These are phyloP conservation scores for Oleoguttula mirabilis DNA, from an alignment of 495 filamentous ascomycete species.

Conservation along the genomic window DNA sequence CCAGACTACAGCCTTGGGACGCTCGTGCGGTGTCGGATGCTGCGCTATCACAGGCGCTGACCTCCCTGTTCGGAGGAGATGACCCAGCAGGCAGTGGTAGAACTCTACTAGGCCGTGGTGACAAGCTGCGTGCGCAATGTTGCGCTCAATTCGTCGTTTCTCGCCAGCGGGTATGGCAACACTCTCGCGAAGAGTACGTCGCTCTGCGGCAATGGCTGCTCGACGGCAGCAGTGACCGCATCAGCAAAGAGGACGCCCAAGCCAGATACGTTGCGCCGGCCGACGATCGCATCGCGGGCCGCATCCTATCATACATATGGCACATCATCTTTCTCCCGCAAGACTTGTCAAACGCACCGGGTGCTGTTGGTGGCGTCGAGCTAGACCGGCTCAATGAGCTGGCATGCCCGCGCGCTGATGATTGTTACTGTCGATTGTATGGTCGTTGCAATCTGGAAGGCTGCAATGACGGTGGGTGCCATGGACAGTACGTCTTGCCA, in stretches of 20 bases:
- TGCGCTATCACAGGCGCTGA: conserved; percentile 27
- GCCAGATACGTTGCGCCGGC: conserved; percentile 27
- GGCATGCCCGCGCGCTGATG: not conserved
- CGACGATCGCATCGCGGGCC: conserved; percentile 32
- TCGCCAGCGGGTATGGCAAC: conserved; percentile 29
- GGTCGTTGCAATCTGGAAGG: not conserved
- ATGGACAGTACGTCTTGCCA: not conserved
- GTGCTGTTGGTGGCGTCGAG: conserved; percentile 25
- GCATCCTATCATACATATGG: conserved; percentile 36
- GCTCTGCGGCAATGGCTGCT: conserved; percentile 36
- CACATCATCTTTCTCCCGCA: conserved; percentile 39
- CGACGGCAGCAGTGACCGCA: conserved; percentile 16
- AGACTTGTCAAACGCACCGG: not conserved
- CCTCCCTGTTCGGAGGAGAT: conserved; percentile 23
- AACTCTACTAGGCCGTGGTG: conserved; percentile 18
- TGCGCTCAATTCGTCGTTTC: conserved; percentile 38
- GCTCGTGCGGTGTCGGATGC: conserved; percentile 31
- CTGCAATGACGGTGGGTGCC: not conserved
- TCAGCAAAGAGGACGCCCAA: conserved; percentile 17
- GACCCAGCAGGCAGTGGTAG: conserved; percentile 14
- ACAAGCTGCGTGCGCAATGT: conserved; percentile 34
- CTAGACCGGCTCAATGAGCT: conserved; percentile 25
- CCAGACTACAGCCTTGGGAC: conserved; percentile 31
- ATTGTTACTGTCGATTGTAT: conserved; percentile 3
- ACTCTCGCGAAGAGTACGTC: conserved; percentile 32